A percentile compares a stretch with the other conserved stretches of the same genome.
phyloP scores from a whole-genome alignment of 2,329 filamentous ascomycete genomes.

The Tolypocladium cylindrosporum region DNA sequence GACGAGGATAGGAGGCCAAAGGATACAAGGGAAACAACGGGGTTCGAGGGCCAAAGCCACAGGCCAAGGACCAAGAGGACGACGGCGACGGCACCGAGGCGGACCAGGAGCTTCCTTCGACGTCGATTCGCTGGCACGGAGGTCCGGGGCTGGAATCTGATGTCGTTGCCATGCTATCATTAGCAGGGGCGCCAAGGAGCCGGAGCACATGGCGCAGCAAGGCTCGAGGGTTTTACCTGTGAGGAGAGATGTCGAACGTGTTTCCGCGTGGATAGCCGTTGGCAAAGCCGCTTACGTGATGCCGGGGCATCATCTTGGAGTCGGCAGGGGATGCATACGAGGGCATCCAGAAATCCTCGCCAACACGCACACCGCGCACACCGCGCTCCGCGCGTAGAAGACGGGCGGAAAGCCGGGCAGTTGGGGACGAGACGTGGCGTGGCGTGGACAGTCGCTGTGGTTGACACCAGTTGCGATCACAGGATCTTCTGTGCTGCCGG shows the following conservation, averaged over 20 bases:
- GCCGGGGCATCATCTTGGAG: conserved; percentile 74
- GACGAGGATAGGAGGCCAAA: conserved; percentile 59
- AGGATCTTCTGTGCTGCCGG: background rate
- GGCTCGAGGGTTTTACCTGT: conserved; percentile 52
- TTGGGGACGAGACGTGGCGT: background rate
- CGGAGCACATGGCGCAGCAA: background rate
- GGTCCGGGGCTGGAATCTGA: conserved; percentile 69
- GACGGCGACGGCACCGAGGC: conserved; percentile 50
- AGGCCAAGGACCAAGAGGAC: conserved; percentile 58
- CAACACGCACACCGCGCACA: background rate
- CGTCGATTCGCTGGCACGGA: conserved; percentile 61
- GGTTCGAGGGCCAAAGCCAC: conserved; percentile 64
- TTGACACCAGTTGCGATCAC: background rate
- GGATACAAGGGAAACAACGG: conserved; percentile 50
- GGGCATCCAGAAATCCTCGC: background rate
- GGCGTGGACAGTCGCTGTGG: background rate
- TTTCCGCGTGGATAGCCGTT: conserved; percentile 74
- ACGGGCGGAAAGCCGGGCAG: background rate
- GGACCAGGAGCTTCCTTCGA: conserved; percentile 61
- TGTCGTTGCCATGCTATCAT: background rate
- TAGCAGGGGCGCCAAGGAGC: background rate
- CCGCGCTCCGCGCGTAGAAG: background rate
- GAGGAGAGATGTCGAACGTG: conserved; percentile 80
- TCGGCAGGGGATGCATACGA: conserved; percentile 17
- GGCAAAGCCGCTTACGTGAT: conserved; percentile 63